Percentiles rank a stretch among this genome's conserved stretches.
phyloP scores from a whole-genome alignment of 345 rosid genomes.

The Eucalyptus pauciflora region DNA sequence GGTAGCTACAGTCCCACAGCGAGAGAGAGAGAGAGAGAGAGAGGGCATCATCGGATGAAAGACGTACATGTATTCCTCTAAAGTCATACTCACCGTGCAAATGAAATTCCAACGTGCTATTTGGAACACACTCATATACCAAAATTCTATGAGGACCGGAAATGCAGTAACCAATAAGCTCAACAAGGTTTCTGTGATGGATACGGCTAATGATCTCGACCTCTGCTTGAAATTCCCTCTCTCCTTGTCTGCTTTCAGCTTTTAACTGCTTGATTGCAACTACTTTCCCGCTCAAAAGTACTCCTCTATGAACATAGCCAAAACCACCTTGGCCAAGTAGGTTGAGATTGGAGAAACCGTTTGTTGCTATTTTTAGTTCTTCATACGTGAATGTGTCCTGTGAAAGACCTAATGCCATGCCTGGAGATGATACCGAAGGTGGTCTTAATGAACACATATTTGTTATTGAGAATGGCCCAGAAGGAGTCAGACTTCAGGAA shows the following conservation, averaged over 20 bases:
- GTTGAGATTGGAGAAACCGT: conserved; percentile 28
- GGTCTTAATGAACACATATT: not conserved
- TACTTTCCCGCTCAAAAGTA: conserved; percentile 32
- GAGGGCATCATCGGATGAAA: not conserved
- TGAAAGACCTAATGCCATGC: conserved; percentile 24
- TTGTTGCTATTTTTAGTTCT: conserved; percentile 43
- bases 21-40: too few species aligned
- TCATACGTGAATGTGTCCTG: conserved; percentile 34
- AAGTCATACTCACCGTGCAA: conserved; percentile 38
- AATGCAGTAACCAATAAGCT: conserved; percentile 53
- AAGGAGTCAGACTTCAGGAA: not conserved
- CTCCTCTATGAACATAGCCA: conserved; percentile 67
- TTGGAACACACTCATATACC: conserved; percentile 68
- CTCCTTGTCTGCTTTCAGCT: conserved; percentile 55
- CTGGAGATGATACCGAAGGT: conserved; percentile 14
- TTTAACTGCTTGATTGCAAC: conserved; percentile 57
- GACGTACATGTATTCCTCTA: not conserved
- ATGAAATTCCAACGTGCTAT: conserved; percentile 48
- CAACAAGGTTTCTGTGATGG: conserved; percentile 57
- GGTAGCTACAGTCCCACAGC: too few species aligned
- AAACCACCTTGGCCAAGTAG: conserved; percentile 71
- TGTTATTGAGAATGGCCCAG: not conserved
- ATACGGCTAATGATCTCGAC: conserved; percentile 48
- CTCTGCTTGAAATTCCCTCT: conserved; percentile 54
- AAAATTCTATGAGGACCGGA: conserved; percentile 39